Evolutionary conservation across 345 rosid species (phyloP).

Genomic region (Stellera chamaejasme): DNA sequence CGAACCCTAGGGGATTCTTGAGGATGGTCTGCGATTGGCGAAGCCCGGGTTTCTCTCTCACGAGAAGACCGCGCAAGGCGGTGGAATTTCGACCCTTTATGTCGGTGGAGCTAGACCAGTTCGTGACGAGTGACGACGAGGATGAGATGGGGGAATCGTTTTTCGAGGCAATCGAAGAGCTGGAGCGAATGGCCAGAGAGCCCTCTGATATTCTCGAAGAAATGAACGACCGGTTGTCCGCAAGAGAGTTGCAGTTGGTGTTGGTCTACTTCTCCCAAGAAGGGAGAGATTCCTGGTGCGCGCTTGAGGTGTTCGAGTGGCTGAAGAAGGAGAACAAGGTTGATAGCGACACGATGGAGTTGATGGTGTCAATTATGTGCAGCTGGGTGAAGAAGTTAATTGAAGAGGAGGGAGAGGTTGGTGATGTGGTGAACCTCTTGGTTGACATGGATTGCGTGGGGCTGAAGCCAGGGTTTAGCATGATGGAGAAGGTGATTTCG

Average conservation of each 20-base stretch:
- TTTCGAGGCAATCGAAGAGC: slow-evolving; percentile 82
- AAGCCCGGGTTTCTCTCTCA: slow-evolving; percentile 18
- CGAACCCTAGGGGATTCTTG: slow-evolving; percentile 13
- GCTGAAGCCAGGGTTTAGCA: slow-evolving; percentile 74
- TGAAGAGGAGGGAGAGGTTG: slow-evolving; percentile 45
- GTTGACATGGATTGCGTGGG: slow-evolving; percentile 95
- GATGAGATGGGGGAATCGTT: slow-evolving; percentile 76
- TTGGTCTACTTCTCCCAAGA: slow-evolving; percentile 89
- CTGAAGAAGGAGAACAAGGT: slow-evolving; percentile 69
- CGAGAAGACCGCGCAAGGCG: slow-evolving; percentile 17
- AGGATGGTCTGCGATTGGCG: slow-evolving; percentile 26
- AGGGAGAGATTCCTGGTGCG: slow-evolving; percentile 96
- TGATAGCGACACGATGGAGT: slow-evolving; percentile 86
- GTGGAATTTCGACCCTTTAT: slow-evolving; percentile 33
- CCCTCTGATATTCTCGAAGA: slow-evolving; percentile 85
- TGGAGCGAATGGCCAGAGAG: slow-evolving; percentile 82
- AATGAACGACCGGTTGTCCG: slow-evolving; percentile 77
- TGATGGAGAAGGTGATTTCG: slow-evolving; percentile 90
- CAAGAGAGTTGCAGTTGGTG: slow-evolving; percentile 68
- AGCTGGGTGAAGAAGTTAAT: slow-evolving; percentile 79
- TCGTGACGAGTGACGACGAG: slow-evolving; percentile 55
- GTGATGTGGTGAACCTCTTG: slow-evolving; percentile 63
- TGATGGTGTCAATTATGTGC: slow-evolving; percentile 90
- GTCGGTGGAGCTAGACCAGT: slow-evolving; percentile 58
- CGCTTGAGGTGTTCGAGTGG: slow-evolving; percentile 95